Conservation (phyloP, 352 stramenopile species). For the Phytopythium litorale region DNA sequence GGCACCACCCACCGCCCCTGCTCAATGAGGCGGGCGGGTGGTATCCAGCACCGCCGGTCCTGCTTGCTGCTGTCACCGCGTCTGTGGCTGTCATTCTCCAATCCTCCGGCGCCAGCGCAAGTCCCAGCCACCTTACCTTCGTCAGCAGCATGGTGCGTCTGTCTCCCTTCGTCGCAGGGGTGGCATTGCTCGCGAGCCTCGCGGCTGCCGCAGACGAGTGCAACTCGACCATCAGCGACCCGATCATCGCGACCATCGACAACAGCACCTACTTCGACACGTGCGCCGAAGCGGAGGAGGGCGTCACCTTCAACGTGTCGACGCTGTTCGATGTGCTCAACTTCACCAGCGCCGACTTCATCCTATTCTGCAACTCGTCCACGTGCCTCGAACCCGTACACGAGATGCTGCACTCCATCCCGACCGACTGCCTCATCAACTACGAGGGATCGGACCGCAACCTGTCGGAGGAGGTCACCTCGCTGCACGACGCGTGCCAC, state of each 20-base stretch:
- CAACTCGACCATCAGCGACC: constrained; percentile 24
- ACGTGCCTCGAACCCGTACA: constrained; percentile 57
- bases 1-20: background rate
- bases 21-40: background rate
- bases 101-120: background rate
- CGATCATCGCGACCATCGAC: constrained; percentile 32
- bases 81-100: background rate
- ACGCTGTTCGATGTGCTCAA: constrained; percentile 43
- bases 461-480: constrained; percentile 29
- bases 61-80: too few relatives aligned
- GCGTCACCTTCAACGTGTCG: constrained; percentile 43
- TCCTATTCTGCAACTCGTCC: constrained; percentile 51
- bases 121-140: background rate
- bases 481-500: constrained; percentile 55
- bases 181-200: constrained; percentile 12
- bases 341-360: constrained; percentile 38
- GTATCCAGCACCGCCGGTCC: background rate
- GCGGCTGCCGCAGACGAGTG: constrained; percentile 23
- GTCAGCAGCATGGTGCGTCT: background rate
- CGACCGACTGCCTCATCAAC: constrained; percentile 37
- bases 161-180: background rate
- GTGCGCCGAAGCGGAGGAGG: constrained; percentile 33
- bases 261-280: constrained; percentile 52
- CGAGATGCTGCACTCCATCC: constrained; percentile 30
- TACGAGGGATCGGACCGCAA: constrained; percentile 39